These are phyloP conservation scores for Suhomyces anneliseae DNA, from an alignment of 1,139 yeast genomes.

Conservation along the genomic window DNA sequence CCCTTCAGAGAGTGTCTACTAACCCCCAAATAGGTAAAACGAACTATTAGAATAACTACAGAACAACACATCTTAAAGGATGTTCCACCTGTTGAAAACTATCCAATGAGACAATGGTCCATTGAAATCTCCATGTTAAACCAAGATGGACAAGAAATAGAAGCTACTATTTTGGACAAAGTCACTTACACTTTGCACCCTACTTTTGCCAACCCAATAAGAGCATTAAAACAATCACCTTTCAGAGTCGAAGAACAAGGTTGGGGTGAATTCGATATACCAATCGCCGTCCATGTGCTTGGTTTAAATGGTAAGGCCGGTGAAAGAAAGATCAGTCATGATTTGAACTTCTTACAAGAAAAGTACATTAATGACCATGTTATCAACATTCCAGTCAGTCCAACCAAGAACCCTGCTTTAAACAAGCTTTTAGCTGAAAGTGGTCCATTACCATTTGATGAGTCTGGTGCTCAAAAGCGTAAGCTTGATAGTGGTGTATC, in stretches of 20 bases:
- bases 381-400: constrained; percentile 68
- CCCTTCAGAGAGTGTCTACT: constrained; percentile 3
- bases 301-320: constrained; percentile 75
- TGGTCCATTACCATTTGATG: constrained; percentile 70
- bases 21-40: constrained; percentile 52
- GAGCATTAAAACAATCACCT: constrained; percentile 83
- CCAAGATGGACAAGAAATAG: constrained; percentile 76
- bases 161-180: constrained; percentile 87
- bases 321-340: constrained; percentile 83
- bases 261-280: constrained; percentile 97
- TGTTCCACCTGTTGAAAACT: constrained; percentile 85
- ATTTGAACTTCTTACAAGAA: constrained; percentile 79
- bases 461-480: constrained; percentile 28
- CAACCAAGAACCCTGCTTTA: constrained; percentile 59
- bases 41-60: constrained; percentile 88
- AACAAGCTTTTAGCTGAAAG: constrained; percentile 73
- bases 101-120: constrained; percentile 96
- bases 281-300: constrained; percentile 70
- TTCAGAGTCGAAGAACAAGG: constrained; percentile 91
- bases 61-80: constrained; percentile 81
- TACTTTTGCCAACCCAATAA: constrained; percentile 85
- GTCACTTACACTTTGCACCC: constrained; percentile 95
- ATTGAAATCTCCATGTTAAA: constrained; percentile 75
- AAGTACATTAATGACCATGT: constrained; percentile 77
- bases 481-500: constrained; percentile 21